Evolutionary conservation across 2,329 filamentous ascomycete genomes (phyloP), one percentile per base, ranked within the genome.

Genomic region (Pseudocercospora macadamiae): DNA sequence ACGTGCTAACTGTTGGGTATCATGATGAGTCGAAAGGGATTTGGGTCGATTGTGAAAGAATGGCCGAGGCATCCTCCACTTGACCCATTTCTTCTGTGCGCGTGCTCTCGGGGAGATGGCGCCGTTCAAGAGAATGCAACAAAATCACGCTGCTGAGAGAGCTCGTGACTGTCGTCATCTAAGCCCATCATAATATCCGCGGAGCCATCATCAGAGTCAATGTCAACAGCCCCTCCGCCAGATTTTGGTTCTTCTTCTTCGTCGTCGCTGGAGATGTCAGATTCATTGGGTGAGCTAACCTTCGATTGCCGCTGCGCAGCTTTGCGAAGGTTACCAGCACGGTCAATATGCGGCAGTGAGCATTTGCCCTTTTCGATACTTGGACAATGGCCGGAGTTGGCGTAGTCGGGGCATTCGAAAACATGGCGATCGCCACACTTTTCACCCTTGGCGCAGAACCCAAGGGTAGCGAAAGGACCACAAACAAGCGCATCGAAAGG

Each of bases 361-460:
- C 93, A 97, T 66, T 88, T 87, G 21, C 67, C 65, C 42, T 66
- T 64, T 51, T 66, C 64, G 76, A 88, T 86, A 73, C 84, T 86
- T 73, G 86, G 87, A 84, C 95, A 99, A 63, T 82, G 80, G 69
- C 93, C 93, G 61, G 85, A 91, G 77, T 96, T 96, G 83, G 91
- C 90, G 80, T 96, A 97, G 74, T 96, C 90, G 63, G 95, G 93
- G 76, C 95, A 97, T 76, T 97, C 93, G 58, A 64, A 55, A 58
- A 93, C 89, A 79, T 99, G 95, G 61, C 92, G 89, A 64, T 95
- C 86, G 60, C 85, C 77, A 76, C 95, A 97, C 55, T 82, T 77
- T 56, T 83, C 82, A 61, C 93, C 95, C 73, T 89, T 90, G 62
- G 89, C 87, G 79, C 95, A 97, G 76, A 92, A 97, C 54, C 95